These are phyloP conservation scores for Blastomyces emzantsi DNA, from an alignment of 2,329 filamentous ascomycete species.

Conservation along the genomic window DNA sequence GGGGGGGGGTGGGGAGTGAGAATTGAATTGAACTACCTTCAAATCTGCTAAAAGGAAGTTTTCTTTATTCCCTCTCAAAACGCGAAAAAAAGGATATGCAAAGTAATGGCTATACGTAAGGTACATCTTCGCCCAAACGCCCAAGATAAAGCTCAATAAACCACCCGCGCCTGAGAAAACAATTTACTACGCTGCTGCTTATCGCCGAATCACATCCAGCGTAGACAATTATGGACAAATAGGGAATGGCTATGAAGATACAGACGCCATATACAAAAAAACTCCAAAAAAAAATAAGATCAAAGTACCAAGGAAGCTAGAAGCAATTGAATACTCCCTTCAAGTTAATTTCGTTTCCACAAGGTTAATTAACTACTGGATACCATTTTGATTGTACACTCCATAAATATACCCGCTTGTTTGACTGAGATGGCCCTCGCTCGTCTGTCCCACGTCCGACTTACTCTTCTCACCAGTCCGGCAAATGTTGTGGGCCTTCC, in stretches of 20 bases:
- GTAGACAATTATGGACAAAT: background rate
- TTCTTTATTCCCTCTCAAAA: too few relatives aligned
- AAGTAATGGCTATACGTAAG: background rate
- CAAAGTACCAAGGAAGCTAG: too few relatives aligned
- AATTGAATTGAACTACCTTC: too few relatives aligned
- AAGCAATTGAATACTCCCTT: background rate
- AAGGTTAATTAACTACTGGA: background rate
- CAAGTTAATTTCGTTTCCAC: too few relatives aligned
- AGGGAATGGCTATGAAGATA: background rate
- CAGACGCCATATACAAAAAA: background rate
- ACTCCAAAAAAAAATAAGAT: background rate
- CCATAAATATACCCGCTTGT: background rate
- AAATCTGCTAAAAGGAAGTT: too few relatives aligned
- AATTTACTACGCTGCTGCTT: background rate
- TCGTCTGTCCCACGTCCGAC: background rate
- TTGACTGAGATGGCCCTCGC: background rate
- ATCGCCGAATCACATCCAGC: background rate
- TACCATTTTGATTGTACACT: background rate
- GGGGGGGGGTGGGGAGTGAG: too few relatives aligned
- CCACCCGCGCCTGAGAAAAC: background rate
- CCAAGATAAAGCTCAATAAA: background rate
- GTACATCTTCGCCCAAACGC: background rate
- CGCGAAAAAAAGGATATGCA: slow-evolving; percentile 3
- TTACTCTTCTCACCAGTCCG: slow-evolving; percentile 1
- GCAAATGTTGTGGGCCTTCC: slow-evolving; percentile 20